phyloP scores from a whole-genome alignment of 352 stramenopile genomes.

The Globisporangium spinosum region DNA sequence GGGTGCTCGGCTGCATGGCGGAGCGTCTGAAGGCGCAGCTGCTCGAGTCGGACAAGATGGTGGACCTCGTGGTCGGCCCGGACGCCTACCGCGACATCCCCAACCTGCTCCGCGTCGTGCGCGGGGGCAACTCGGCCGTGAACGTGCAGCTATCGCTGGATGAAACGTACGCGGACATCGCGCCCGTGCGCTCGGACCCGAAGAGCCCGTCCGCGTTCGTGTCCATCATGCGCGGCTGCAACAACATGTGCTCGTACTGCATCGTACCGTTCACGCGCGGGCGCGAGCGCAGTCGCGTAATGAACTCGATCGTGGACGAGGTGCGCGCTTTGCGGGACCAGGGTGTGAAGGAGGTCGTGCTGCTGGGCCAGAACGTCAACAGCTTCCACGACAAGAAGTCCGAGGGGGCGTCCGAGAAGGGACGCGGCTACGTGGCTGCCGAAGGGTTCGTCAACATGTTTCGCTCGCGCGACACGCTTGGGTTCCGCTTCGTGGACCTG shows the following conservation, averaged over 20 bases:
- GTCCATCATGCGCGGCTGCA: conserved; percentile 99
- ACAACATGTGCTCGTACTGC: conserved; percentile 99
- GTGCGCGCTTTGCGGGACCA: conserved; percentile 85
- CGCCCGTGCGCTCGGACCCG: conserved; percentile 87
- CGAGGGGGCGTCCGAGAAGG: conserved; percentile 54
- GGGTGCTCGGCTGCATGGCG: conserved; percentile 99
- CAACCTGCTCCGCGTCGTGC: conserved; percentile 88
- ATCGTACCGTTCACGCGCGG: conserved; percentile 99
- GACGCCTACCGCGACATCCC: conserved; percentile 98
- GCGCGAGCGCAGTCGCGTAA: conserved; percentile 90
- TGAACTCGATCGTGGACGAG: conserved; percentile 95
- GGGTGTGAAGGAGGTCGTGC: conserved; percentile 96
- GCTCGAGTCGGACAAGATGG: conserved; percentile 92
- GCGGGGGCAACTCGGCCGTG: conserved; percentile 72
- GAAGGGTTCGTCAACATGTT: conserved; percentile 96
- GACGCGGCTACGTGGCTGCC: conserved; percentile 81
- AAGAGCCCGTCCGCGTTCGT: conserved; percentile 92
- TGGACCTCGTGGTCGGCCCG: conserved; percentile 97
- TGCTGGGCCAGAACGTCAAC: conserved; percentile 99
- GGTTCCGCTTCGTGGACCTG: conserved; percentile 97
- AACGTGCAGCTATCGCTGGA: conserved; percentile 96
- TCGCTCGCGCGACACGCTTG: conserved; percentile 75
- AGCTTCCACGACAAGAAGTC: conserved; percentile 96
- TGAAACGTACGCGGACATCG: conserved; percentile 99
- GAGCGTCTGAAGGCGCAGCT: conserved; percentile 97